These are phyloP conservation scores for Populus hybrid DNA, from an alignment of 441 rosid species.

Conservation along the genomic window DNA sequence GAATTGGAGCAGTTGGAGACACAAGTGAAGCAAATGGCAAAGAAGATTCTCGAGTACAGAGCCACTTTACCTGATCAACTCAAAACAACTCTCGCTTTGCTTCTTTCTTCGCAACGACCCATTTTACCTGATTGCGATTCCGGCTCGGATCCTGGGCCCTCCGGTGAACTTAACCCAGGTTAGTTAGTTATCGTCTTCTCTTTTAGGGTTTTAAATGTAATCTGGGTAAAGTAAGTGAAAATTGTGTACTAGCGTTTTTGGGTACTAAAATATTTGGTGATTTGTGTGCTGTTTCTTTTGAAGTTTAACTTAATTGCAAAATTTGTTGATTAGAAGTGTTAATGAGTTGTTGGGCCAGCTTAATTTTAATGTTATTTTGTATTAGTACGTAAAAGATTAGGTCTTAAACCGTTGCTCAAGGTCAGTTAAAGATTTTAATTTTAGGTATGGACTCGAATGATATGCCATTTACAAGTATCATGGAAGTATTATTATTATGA, in stretches of 20 bases:
- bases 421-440: too few relatives aligned
- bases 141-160: constrained; percentile 31
- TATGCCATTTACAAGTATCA: not conserved
- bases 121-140: constrained; percentile 15
- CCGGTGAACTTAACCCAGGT: constrained; percentile 30
- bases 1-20: constrained; percentile 49
- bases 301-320: not conserved
- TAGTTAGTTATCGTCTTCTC: not conserved
- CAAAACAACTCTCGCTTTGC: constrained; percentile 31
- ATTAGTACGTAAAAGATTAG: not conserved
- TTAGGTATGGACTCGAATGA: not conserved
- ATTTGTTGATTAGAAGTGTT: not conserved
- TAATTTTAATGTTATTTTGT: not conserved
- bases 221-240: not conserved
- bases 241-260: not conserved
- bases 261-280: not conserved
- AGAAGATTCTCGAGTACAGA: constrained; percentile 47
- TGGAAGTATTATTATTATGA: not conserved
- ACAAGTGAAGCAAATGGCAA: constrained; percentile 51
- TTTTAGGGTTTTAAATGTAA: constrained; percentile 19
- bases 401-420: not conserved
- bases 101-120: constrained; percentile 40
- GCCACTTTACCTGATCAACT: constrained; percentile 52
- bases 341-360: not conserved
- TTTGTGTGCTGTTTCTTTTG: not conserved